phyloP scores from a whole-genome alignment of 1,284 basidiomycete genomes.

The Leccinum glutinopallens region DNA sequence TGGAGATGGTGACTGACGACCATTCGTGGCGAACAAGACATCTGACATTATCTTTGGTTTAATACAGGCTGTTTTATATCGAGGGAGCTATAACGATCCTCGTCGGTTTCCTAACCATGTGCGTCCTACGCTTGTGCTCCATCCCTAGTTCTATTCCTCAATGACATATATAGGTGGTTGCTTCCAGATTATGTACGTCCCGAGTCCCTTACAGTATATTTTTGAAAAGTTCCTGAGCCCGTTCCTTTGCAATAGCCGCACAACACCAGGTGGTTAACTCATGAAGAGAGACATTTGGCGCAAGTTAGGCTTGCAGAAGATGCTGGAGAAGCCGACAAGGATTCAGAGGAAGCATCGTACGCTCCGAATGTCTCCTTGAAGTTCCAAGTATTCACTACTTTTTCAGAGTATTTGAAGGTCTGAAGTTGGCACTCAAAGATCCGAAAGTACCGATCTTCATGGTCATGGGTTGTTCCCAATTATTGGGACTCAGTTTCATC shows the following conservation, averaged over 20 bases:
- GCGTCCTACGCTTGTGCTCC: constrained; percentile 34
- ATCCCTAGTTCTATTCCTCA: neutral
- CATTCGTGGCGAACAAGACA: constrained; percentile 35
- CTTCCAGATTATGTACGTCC: constrained; percentile 33
- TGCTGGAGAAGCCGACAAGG: constrained; percentile 67
- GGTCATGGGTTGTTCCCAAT: constrained; percentile 52
- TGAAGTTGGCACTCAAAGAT: constrained; percentile 51
- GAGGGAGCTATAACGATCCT: constrained; percentile 53
- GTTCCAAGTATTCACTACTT: constrained; percentile 23
- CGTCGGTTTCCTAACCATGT: constrained; percentile 59
- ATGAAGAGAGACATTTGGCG: constrained; percentile 62
- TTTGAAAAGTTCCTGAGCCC: constrained; percentile 41
- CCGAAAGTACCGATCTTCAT: constrained; percentile 45
- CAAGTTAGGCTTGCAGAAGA: constrained; percentile 74
- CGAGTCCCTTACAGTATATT: constrained; percentile 26
- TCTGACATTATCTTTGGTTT: constrained; percentile 44
- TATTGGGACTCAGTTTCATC: constrained; percentile 69
- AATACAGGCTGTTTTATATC: constrained; percentile 28
- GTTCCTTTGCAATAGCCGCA: constrained; percentile 43
- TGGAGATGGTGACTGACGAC: constrained; percentile 58
- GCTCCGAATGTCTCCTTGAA: constrained; percentile 19
- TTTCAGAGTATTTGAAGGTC: constrained; percentile 49
- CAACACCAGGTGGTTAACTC: constrained; percentile 67
- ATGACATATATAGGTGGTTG: constrained; percentile 41
- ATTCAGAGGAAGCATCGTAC: constrained; percentile 56